Conservation (phyloP, 2,329 filamentous ascomycete genomes). For the Thielaviopsis cerberus region DNA sequence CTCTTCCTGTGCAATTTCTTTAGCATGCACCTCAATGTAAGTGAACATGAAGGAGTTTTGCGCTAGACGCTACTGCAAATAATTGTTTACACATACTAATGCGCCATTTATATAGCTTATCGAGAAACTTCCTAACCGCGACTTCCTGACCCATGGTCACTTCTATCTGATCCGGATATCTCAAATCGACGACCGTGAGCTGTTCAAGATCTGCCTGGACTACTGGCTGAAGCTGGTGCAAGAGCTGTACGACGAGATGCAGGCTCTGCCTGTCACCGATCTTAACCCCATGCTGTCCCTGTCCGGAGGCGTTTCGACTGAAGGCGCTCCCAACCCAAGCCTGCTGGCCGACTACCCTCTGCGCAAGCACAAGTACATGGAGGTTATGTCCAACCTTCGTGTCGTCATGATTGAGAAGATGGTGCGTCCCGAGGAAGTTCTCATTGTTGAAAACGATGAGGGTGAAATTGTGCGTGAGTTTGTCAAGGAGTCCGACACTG, state of each 20-base stretch:
- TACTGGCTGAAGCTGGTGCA: slow-evolving; percentile 99
- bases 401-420: slow-evolving; percentile 99
- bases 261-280: slow-evolving; percentile 81
- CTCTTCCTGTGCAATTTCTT: slow-evolving; percentile 97
- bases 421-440: slow-evolving; percentile 90
- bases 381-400: slow-evolving; percentile 81
- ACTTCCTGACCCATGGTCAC: slow-evolving; percentile 88
- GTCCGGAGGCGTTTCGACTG: slow-evolving; percentile 50
- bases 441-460: slow-evolving; percentile 99
- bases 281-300: slow-evolving; percentile 74
- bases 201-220: slow-evolving; percentile 98
- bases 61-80: neutral
- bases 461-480: slow-evolving; percentile 98
- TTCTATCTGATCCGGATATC: slow-evolving; percentile 97
- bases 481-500: slow-evolving; percentile 97
- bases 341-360: slow-evolving; percentile 81
- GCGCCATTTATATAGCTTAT: slow-evolving; percentile 42
- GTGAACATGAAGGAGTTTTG: slow-evolving; percentile 14
- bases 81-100: slow-evolving; percentile 12
- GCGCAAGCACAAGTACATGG: slow-evolving; percentile 93
- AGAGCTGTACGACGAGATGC: slow-evolving; percentile 98
- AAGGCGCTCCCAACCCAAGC: slow-evolving; percentile 67
- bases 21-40: slow-evolving; percentile 69
- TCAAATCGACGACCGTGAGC: slow-evolving; percentile 94
- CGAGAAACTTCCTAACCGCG: slow-evolving; percentile 84